Evolutionary conservation across 768 basidiomycete species (phyloP).

Genomic region (Rhizopogon sp.): DNA sequence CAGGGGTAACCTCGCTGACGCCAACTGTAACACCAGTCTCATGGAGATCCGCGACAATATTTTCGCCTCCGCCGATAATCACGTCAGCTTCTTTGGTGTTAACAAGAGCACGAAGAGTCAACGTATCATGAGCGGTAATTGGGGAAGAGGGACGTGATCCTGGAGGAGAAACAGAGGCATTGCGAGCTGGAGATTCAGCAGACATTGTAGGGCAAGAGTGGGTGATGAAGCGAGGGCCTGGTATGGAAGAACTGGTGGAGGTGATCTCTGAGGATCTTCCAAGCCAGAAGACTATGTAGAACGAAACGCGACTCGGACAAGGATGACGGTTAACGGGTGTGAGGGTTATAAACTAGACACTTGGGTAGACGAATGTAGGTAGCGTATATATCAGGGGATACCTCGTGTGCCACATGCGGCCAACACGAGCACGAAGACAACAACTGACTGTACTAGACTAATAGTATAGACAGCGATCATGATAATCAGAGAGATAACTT

Average conservation of each 20-base stretch:
- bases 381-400: too few relatives aligned
- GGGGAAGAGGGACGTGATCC: slow-evolving; percentile 77
- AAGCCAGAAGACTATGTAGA: too few relatives aligned
- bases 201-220: slow-evolving; percentile 44
- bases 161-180: slow-evolving; percentile 52
- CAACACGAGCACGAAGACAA: too few relatives aligned
- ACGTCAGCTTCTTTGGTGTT: slow-evolving; percentile 96
- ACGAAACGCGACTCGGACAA: too few relatives aligned
- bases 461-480: too few relatives aligned
- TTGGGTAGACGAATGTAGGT: too few relatives aligned
- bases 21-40: slow-evolving; percentile 98
- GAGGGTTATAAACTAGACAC: too few relatives aligned
- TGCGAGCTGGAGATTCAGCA: slow-evolving; percentile 52
- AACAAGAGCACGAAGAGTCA: slow-evolving; percentile 93
- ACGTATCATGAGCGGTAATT: slow-evolving; percentile 53
- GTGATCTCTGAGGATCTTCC: neutral
- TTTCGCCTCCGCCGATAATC: slow-evolving; percentile 94
- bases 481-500: too few relatives aligned
- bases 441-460: too few relatives aligned
- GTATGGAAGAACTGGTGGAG: slow-evolving; percentile 8
- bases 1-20: slow-evolving; percentile 96
- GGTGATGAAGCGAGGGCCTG: neutral
- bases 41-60: slow-evolving; percentile 95
- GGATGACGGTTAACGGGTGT: too few relatives aligned
- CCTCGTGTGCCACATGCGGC: too few relatives aligned